Conservation (phyloP, 805 yeast species). For the Saccharomyces mikatae region DNA sequence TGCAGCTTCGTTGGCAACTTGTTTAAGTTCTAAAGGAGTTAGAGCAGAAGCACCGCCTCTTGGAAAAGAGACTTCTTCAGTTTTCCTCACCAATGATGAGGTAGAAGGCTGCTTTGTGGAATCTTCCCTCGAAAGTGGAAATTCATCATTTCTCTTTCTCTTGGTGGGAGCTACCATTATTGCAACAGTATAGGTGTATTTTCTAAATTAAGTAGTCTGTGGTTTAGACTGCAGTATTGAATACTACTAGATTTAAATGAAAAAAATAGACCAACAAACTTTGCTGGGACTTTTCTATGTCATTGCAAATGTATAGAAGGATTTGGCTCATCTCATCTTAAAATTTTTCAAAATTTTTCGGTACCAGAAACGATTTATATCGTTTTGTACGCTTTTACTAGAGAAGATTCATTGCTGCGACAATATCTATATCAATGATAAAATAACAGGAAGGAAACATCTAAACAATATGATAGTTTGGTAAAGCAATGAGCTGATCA, state of each 20-base stretch:
- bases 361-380: background rate
- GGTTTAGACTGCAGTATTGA: background rate
- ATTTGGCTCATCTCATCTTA: background rate
- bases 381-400: background rate
- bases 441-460: background rate
- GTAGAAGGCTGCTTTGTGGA: constrained; percentile 31
- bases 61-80: constrained; percentile 56
- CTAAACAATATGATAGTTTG: too few relatives aligned
- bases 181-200: background rate
- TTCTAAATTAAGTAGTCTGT: background rate
- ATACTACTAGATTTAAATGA: background rate
- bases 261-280: background rate
- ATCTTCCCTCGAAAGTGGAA: constrained; percentile 36
- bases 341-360: background rate
- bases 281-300: background rate
- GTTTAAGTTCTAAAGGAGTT: constrained; percentile 84
- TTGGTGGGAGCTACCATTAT: constrained; percentile 27
- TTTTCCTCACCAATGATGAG: constrained; percentile 31
- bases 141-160: constrained; percentile 44
- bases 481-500: background rate
- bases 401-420: background rate
- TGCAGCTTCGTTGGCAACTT: constrained; percentile 87
- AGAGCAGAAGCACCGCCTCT: constrained; percentile 90
- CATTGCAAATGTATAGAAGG: background rate
- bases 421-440: background rate